Base-by-base conservation (phyloP, 306 rosid genomes). In the Cicer bijugum region DNA sequence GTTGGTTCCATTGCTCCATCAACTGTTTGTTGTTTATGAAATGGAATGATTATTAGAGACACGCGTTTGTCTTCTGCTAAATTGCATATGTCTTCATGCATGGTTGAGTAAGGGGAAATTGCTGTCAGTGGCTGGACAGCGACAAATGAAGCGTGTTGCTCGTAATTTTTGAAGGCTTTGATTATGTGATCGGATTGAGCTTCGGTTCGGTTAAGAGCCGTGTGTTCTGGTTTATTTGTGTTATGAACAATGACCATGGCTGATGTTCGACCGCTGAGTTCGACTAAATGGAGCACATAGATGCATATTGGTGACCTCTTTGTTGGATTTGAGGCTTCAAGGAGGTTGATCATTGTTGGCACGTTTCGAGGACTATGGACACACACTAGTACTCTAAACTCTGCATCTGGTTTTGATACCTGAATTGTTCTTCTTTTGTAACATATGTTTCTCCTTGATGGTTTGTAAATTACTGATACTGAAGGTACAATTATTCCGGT, bases 161-260 rank as follows among this genome's bases (percentile, higher is more conserved):
- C 91, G 20, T 87, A 91, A 80, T 85, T 94, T 69, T 94, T 87
- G 11, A 94, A 94, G 11, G 96, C 96, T 33, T 64, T 85, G 78
- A 94, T 88, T 71, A 94, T 91, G 79, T 94, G 97, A 9, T 94
- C 99, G 0, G 97, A 87, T 17, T 94, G 99, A 23, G 97, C 97
- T 73, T 91, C 95, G 0, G 95, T 86, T 59, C 89, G 69, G 50
- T 91, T 88, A 0, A 85, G 83, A 0, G 95, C 85, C 3, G 91
- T 84, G 4, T 80, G 42, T 4, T 91, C 91, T 0, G 85, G 74
- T 76, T 87, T 91, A 4, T 86, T 4, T 0, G 88, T 83, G 83
- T 91, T 88, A 74, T 94, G 97, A 53, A 88, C 97, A 12, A 94
- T 91, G 76, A 94, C 90, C 99, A 94, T 91, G 7, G 99, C 99